These are phyloP conservation scores for Capsicum pubescens DNA, from an alignment of 257 asterid genomes.

Conservation along the genomic window DNA sequence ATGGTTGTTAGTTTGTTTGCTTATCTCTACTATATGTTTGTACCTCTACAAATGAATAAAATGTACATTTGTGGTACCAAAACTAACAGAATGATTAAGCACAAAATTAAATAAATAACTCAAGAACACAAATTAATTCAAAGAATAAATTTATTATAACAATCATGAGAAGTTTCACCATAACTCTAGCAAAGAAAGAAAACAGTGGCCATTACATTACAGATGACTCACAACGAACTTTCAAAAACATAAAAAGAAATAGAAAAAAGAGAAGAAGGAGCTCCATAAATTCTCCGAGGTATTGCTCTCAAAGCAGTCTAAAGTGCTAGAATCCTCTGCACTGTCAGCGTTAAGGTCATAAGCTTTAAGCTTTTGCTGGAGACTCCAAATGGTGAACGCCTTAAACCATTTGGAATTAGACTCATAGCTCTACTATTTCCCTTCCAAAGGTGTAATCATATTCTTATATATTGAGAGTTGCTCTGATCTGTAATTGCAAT, in stretches of 20 bases:
- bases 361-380: background rate
- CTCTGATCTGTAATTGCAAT: background rate
- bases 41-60: too few species aligned
- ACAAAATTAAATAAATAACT: background rate
- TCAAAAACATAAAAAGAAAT: background rate
- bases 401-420: background rate
- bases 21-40: too few species aligned
- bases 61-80: too few species aligned
- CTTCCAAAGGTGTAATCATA: background rate
- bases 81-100: background rate
- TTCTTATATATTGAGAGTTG: background rate
- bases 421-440: background rate
- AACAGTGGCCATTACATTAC: background rate
- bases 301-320: background rate
- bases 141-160: background rate
- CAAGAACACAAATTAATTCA: background rate
- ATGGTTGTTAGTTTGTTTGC: too few species aligned
- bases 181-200: too few species aligned
- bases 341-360: background rate
- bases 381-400: background rate
- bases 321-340: background rate
- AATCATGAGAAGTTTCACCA: background rate
- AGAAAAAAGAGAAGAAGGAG: slow-evolving; percentile 7
- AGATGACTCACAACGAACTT: background rate
- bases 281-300: background rate